Conservation (phyloP, 2,329 filamentous ascomycete genomes). For the Fusarium piperis region DNA sequence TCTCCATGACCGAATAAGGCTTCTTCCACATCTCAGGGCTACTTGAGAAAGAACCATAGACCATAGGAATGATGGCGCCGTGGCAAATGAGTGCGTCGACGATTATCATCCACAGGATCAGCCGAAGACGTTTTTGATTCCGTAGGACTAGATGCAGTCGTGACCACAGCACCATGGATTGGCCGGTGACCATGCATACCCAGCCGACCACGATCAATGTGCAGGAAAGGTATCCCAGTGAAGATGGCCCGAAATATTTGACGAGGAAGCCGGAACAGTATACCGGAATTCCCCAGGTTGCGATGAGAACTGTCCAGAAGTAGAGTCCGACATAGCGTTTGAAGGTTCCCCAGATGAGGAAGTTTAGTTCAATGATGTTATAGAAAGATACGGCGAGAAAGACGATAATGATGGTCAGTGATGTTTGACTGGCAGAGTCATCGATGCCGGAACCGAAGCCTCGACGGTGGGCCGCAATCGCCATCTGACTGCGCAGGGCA, state of each 20-base stretch:
- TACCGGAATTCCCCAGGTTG: conserved; percentile 47
- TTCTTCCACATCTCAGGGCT: conserved; percentile 29
- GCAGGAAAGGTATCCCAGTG: conserved; percentile 33
- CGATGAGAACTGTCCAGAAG: conserved; percentile 51
- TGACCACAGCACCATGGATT: conserved; percentile 70
- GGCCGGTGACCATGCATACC: conserved; percentile 66
- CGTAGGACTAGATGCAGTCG: conserved; percentile 68
- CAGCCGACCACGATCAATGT: conserved; percentile 42
- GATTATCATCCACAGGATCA: conserved; percentile 67
- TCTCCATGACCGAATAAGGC: conserved; percentile 60
- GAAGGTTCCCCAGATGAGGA: conserved; percentile 50
- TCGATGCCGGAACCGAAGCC: conserved; percentile 39
- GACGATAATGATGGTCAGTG: conserved; percentile 41
- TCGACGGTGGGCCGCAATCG: background rate
- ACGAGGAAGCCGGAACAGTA: conserved; percentile 58
- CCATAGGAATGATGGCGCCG: conserved; percentile 62
- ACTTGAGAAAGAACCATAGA: conserved; percentile 59
- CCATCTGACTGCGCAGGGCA: background rate
- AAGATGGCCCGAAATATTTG: conserved; percentile 45
- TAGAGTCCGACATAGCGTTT: conserved; percentile 49
- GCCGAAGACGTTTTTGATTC: conserved; percentile 57
- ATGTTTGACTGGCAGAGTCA: conserved; percentile 19
- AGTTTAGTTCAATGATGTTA: conserved; percentile 49
- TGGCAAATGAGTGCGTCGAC: conserved; percentile 63
- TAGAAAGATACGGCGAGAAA: conserved; percentile 47